Percentiles rank a stretch among this genome's conserved stretches.
Conservation (phyloP, 1,284 basidiomycete species). For the Rhodotorula sp. region DNA sequence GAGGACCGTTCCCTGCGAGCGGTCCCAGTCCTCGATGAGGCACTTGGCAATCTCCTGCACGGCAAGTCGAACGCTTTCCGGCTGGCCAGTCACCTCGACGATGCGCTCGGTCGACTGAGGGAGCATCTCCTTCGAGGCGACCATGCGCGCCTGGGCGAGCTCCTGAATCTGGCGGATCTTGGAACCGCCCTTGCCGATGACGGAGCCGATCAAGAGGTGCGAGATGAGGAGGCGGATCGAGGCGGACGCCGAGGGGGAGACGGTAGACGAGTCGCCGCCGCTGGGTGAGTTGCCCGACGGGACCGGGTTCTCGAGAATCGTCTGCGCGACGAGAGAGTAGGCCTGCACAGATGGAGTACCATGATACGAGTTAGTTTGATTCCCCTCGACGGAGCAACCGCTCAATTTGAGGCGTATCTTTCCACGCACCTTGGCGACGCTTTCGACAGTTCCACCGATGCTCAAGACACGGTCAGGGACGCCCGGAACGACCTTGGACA, state of each 20-base stretch:
- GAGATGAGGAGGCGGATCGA: slow-evolving; percentile 98
- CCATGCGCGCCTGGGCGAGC: slow-evolving; percentile 92
- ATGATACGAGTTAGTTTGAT: too few species aligned
- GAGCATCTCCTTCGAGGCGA: slow-evolving; percentile 96
- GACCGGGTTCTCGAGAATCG: slow-evolving; percentile 70
- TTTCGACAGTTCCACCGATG: slow-evolving; percentile 85
- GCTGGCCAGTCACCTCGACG: slow-evolving; percentile 93
- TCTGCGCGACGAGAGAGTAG: slow-evolving; percentile 89
- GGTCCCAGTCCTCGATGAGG: slow-evolving; percentile 94
- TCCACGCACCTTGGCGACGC: slow-evolving; percentile 71
- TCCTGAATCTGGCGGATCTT: slow-evolving; percentile 99
- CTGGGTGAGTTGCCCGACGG: slow-evolving; percentile 50
- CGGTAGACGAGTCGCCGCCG: slow-evolving; percentile 67
- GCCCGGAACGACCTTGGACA: slow-evolving; percentile 95
- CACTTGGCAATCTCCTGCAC: slow-evolving; percentile 95
- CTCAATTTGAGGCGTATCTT: not conserved
- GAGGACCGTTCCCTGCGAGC: slow-evolving; percentile 85
- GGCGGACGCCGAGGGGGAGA: slow-evolving; percentile 69
- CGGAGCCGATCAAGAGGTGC: slow-evolving; percentile 98
- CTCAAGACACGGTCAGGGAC: slow-evolving; percentile 97
- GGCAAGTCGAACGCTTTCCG: slow-evolving; percentile 98
- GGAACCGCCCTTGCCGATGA: slow-evolving; percentile 97
- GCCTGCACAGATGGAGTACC: slow-evolving; percentile 62
- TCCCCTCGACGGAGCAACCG: not conserved
- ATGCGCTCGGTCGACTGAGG: slow-evolving; percentile 98